Percentiles rank a stretch among this genome's conserved stretches.
Conservation (phyloP, 306 rosid genomes). For the Lathyrus sativus region DNA sequence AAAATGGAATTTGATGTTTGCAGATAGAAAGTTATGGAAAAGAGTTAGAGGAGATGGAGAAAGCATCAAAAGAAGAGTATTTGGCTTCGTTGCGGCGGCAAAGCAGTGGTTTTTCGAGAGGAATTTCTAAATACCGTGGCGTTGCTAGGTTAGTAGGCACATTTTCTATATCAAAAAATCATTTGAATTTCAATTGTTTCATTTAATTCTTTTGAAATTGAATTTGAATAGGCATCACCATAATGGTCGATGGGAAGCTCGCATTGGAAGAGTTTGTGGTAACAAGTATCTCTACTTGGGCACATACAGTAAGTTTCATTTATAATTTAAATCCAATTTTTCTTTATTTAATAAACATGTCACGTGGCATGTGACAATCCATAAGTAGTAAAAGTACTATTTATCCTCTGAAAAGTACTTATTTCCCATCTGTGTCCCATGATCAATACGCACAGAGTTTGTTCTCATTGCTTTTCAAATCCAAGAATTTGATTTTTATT, state of each 20-base stretch:
- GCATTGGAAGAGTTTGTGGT: conserved; percentile 88
- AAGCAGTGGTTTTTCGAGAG: conserved; percentile 93
- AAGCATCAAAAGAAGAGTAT: conserved; percentile 69
- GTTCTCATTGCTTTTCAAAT: neutral
- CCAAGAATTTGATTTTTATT: neutral
- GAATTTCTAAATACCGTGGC: conserved; percentile 91
- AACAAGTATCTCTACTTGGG: conserved; percentile 94
- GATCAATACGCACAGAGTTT: neutral
- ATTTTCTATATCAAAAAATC: too few species aligned
- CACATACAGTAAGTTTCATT: conserved; percentile 64
- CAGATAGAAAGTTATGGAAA: conserved; percentile 68
- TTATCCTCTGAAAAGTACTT: conserved; percentile 16
- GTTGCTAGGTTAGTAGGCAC: conserved; percentile 66
- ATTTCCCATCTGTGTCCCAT: neutral
- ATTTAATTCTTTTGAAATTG: too few species aligned
- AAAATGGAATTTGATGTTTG: neutral
- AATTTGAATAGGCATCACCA: conserved; percentile 71
- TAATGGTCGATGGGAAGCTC: conserved; percentile 98
- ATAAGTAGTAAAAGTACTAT: conserved; percentile 12
- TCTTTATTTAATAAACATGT: conserved; percentile 6
- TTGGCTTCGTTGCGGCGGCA: conserved; percentile 73
- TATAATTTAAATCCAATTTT: neutral
- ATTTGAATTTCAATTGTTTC: too few species aligned
- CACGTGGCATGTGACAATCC: conserved; percentile 34
- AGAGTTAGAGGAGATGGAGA: conserved; percentile 76